Percentiles rank a stretch among this genome's conserved stretches.
Conservation (phyloP, 352 stramenopile species). For the Detonula confervacea region DNA sequence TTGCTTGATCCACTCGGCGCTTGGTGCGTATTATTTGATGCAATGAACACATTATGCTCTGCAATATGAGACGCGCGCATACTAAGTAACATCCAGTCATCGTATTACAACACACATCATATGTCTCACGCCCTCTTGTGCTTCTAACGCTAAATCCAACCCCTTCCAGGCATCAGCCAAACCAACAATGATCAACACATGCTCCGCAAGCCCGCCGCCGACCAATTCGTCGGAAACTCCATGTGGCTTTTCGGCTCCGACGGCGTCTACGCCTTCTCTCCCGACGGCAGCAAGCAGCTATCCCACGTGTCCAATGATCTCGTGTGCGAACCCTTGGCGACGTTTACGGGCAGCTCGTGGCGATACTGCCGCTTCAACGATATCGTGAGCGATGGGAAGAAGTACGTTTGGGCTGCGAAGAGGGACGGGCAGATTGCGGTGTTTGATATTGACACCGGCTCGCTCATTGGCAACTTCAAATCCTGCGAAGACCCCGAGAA, state of each 20-base stretch:
- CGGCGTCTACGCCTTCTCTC: constrained; percentile 23
- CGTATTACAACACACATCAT: no score
- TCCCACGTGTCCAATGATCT: background rate
- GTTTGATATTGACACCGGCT: constrained; percentile 48
- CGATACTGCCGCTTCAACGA: constrained; percentile 37
- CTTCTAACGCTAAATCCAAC: no score
- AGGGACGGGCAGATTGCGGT: constrained; percentile 16
- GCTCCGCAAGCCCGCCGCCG: background rate
- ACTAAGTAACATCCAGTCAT: no score
- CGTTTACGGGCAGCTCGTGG: background rate
- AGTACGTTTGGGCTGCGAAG: constrained; percentile 40
- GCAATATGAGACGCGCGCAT: no score
- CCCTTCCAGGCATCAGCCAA: constrained; percentile 10
- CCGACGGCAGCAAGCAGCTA: constrained; percentile 21
- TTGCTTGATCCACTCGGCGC: background rate
- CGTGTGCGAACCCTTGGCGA: background rate
- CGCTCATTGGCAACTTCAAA: constrained; percentile 31
- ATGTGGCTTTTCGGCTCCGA: constrained; percentile 37
- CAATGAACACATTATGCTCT: no score
- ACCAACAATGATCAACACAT: constrained; percentile 7
- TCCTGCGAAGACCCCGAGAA: constrained; percentile 32
- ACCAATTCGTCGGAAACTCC: constrained; percentile 23
- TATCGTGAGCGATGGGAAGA: constrained; percentile 45
- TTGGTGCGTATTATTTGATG: constrained; percentile 16
- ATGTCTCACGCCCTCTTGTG: no score